A percentile compares a stretch with the other conserved stretches of the same genome.
phyloP scores from a whole-genome alignment of 2,329 filamentous ascomycete genomes.

The Teratosphaeria gauchensis region DNA sequence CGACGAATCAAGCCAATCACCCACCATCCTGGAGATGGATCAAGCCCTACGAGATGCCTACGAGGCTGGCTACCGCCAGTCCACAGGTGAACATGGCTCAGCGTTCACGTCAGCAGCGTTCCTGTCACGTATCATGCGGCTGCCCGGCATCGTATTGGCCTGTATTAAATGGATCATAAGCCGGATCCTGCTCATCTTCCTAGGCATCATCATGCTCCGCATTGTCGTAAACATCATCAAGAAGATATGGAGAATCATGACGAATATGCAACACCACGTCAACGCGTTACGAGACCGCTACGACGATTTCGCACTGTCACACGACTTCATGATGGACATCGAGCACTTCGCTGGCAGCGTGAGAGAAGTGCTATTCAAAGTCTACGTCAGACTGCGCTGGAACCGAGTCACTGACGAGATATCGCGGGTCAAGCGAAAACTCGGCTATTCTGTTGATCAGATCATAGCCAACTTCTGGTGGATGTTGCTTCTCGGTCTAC shows the following conservation, averaged over 20 bases:
- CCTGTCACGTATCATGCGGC: too few species aligned
- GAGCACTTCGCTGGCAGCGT: background rate
- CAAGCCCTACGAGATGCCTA: background rate
- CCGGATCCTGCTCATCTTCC: background rate
- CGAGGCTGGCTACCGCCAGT: background rate
- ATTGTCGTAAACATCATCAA: background rate
- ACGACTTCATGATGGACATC: background rate
- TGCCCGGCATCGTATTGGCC: too few species aligned
- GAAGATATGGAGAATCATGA: background rate
- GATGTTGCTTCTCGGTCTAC: background rate
- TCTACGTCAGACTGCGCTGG: background rate
- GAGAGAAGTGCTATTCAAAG: background rate
- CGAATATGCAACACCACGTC: slow-evolving; percentile 55
- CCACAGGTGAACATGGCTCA: background rate
- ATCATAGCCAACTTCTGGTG: background rate
- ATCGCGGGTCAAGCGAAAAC: background rate
- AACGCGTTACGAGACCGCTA: slow-evolving; percentile 18
- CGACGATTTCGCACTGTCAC: background rate
- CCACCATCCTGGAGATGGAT: background rate
- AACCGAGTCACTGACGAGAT: background rate
- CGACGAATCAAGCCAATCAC: background rate
- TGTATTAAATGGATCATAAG: too few species aligned
- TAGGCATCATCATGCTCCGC: background rate
- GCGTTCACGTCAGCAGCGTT: background rate
- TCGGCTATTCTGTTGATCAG: background rate